A percentile compares a stretch with the other conserved stretches of the same genome.
phyloP scores from a whole-genome alignment of 495 filamentous ascomycete species.

The Aspergillus diversus region DNA sequence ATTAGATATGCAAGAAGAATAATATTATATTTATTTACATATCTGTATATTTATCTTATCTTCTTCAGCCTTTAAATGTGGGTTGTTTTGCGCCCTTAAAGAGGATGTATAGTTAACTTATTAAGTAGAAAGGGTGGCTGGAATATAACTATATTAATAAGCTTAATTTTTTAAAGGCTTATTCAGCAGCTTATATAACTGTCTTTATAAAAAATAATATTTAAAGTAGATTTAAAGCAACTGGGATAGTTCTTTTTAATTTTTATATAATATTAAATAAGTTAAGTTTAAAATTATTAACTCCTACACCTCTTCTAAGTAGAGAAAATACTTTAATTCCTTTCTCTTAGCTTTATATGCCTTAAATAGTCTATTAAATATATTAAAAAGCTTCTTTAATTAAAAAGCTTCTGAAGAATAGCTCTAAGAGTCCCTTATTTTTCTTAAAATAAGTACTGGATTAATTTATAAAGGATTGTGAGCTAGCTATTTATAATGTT shows the following conservation, averaged over 20 bases:
- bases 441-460: no score
- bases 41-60: no score
- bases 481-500: slow-evolving; percentile 5
- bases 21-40: no score
- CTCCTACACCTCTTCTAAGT: not conserved
- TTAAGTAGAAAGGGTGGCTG: slow-evolving; percentile 10
- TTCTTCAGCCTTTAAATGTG: slow-evolving; percentile 13
- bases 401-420: not conserved
- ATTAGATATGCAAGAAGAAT: no score
- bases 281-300: not conserved
- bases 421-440: no score
- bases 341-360: no score
- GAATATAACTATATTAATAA: slow-evolving; percentile 25
- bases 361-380: not conserved
- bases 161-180: slow-evolving; percentile 22
- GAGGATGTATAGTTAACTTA: slow-evolving; percentile 10
- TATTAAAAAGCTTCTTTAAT: not conserved
- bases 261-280: slow-evolving; percentile 12
- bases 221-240: no score
- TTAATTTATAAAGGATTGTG: no score
- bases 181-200: slow-evolving; percentile 15
- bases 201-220: no score
- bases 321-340: not conserved
- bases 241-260: slow-evolving; percentile 14
- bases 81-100: slow-evolving; percentile 14